A percentile compares a stretch with the other conserved stretches of the same genome.
Conservation (phyloP, 345 rosid species). For the Populus nigra region DNA sequence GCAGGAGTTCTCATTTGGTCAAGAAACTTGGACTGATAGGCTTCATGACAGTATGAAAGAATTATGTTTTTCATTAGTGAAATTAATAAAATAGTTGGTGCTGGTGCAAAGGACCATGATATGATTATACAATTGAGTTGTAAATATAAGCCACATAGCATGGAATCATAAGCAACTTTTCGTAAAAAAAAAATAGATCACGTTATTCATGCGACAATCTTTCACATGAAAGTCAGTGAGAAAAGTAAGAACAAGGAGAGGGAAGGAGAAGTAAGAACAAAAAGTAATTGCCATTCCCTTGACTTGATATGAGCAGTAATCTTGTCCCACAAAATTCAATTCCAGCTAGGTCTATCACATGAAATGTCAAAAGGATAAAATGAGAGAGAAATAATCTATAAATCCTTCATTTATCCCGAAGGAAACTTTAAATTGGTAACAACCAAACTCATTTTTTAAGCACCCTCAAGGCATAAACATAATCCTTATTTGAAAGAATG, state of each 20-base stretch:
- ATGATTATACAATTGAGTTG: not conserved
- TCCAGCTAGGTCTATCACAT: too few relatives aligned
- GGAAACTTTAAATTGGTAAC: not conserved
- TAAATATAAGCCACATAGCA: not conserved
- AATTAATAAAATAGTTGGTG: not conserved
- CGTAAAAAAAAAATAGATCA: too few relatives aligned
- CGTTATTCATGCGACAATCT: not conserved
- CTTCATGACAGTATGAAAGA: not conserved
- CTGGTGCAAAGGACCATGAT: not conserved
- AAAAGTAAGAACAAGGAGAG: not conserved
- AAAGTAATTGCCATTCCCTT: too few relatives aligned
- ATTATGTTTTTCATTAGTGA: not conserved
- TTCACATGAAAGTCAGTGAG: not conserved
- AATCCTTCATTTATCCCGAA: not conserved
- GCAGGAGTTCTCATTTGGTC: not conserved
- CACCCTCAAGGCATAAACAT: not conserved
- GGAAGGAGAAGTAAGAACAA: not conserved
- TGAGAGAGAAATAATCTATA: too few relatives aligned
- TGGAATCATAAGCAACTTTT: not conserved
- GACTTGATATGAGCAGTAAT: too few relatives aligned
- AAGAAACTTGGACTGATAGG: not conserved
- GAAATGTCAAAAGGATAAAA: too few relatives aligned
- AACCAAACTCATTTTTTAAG: not conserved
- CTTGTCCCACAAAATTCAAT: too few relatives aligned
- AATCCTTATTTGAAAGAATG: not conserved